phyloP scores from a whole-genome alignment of 805 yeast genomes.

The Priceomyces medius region DNA sequence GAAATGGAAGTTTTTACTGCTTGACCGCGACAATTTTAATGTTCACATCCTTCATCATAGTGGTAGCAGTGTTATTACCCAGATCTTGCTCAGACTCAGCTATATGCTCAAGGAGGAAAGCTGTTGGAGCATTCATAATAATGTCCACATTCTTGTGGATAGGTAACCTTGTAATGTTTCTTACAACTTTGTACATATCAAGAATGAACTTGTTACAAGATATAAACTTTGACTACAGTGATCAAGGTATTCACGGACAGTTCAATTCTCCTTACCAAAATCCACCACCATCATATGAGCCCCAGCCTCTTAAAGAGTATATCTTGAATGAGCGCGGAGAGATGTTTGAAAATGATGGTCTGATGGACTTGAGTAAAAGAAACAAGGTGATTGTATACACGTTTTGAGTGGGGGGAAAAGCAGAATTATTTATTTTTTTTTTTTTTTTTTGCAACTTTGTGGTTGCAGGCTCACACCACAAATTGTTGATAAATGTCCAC shows the following conservation, averaged over 20 bases:
- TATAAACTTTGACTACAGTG: slow-evolving; percentile 31
- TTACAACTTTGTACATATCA: slow-evolving; percentile 40
- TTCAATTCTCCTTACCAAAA: slow-evolving; percentile 9
- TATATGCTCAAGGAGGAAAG: slow-evolving; percentile 32
- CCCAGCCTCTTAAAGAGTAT: slow-evolving; percentile 24
- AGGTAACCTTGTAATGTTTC: slow-evolving; percentile 33
- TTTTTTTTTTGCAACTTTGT: slow-evolving; percentile 6
- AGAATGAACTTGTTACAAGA: slow-evolving; percentile 32
- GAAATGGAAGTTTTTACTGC: slow-evolving; percentile 43
- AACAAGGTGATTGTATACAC: slow-evolving; percentile 32
- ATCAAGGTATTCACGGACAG: slow-evolving; percentile 16
- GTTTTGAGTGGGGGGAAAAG: too few species aligned
- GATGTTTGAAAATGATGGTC: slow-evolving; percentile 25
- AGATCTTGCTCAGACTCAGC: slow-evolving; percentile 17
- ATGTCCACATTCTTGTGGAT: slow-evolving; percentile 41
- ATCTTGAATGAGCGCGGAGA: slow-evolving; percentile 30
- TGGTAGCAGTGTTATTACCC: slow-evolving; percentile 26
- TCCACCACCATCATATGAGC: not conserved
- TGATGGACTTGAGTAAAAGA: slow-evolving; percentile 19
- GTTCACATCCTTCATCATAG: slow-evolving; percentile 33
- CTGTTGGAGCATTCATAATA: slow-evolving; percentile 36
- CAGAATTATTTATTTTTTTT: too few species aligned
- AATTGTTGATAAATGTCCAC: slow-evolving; percentile 4
- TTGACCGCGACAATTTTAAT: slow-evolving; percentile 32
- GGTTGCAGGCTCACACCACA: slow-evolving; percentile 6